These are phyloP conservation scores for Naganishia albida DNA, from an alignment of 1,284 basidiomycete species.

Conservation along the genomic window DNA sequence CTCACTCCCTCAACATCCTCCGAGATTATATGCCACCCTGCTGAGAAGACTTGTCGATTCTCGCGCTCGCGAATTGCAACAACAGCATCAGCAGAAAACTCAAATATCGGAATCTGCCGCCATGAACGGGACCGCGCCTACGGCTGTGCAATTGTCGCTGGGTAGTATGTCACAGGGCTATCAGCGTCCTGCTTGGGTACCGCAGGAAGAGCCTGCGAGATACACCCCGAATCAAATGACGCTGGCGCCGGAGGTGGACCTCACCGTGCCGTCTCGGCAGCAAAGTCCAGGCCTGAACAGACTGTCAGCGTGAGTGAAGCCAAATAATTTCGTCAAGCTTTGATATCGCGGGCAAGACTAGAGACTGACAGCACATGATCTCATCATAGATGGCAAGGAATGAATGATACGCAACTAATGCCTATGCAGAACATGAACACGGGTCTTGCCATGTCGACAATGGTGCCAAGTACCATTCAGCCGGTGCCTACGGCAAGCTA, in stretches of 20 bases:
- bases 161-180: not conserved
- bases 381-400: conserved; percentile 6
- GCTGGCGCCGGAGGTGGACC: conserved; percentile 17
- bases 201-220: not conserved
- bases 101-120: not conserved
- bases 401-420: not conserved
- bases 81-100: conserved; percentile 17
- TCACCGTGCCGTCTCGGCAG: conserved; percentile 16
- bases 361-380: too few species aligned
- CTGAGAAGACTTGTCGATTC: conserved; percentile 18
- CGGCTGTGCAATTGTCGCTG: not conserved
- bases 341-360: not conserved
- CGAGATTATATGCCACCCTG: conserved; percentile 9
- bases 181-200: conserved; percentile 2
- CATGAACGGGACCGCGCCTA: not conserved
- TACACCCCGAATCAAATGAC: conserved; percentile 6
- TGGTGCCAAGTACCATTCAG: conserved; percentile 3
- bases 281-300: conserved; percentile 18
- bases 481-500: not conserved
- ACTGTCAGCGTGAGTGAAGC: conserved; percentile 8
- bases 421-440: conserved; percentile 6
- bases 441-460: conserved; percentile 16
- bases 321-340: not conserved
- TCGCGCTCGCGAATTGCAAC: conserved; percentile 14
- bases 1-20: conserved; percentile 20